Evolutionary conservation across 768 basidiomycete species (phyloP), one percentile per base, ranked within the genome.

Genomic region (Amanita pallidorosea): DNA sequence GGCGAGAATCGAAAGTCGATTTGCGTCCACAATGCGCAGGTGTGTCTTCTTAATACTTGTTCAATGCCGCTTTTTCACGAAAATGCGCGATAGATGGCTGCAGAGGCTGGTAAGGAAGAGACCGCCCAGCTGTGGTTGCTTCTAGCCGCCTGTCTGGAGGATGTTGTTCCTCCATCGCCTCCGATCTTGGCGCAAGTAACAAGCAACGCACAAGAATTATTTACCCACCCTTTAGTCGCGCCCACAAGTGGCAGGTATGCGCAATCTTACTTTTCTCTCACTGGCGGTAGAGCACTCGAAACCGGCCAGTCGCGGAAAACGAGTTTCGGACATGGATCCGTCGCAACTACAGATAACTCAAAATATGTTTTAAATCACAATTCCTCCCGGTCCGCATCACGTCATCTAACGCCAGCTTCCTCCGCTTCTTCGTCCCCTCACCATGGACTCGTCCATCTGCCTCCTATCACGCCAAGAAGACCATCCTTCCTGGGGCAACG

Each of bases 101-200:
- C 77, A n/a, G 66, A 76, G 49, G 80, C 70, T 7, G 79, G 79
- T 18, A 74, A 78, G 52, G 59, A 70, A 23, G 67, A 74, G 4
- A 75, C 76, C 3, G 81, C 80, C 1, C 83, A 87, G 56, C 70
- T 71, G 2, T 91, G 88, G 88, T 56, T 78, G 7, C 63, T 90
- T 2, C 62, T 91, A 17, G 73, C 69, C 11, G 77, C 79, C 13
- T 70, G 81, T 3, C 63, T 88, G 17, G 67, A 67, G 0, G 72
- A 81, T 47, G 61, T 78, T 43, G 54, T 74, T 15, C 78, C 76
- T 7, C 61, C 65, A 40, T 22, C 47, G n/a, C 60, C 53, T n/a
- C 59, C 57, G 54, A 37, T 62, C 37, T 41, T 63, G 54, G 51
- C 68, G 51, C 58, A 52, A 25, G 17, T 37, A 12, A 13, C 13